These are phyloP conservation scores for Adansonia digitata DNA, from an alignment of 345 rosid genomes.

Conservation along the genomic window DNA sequence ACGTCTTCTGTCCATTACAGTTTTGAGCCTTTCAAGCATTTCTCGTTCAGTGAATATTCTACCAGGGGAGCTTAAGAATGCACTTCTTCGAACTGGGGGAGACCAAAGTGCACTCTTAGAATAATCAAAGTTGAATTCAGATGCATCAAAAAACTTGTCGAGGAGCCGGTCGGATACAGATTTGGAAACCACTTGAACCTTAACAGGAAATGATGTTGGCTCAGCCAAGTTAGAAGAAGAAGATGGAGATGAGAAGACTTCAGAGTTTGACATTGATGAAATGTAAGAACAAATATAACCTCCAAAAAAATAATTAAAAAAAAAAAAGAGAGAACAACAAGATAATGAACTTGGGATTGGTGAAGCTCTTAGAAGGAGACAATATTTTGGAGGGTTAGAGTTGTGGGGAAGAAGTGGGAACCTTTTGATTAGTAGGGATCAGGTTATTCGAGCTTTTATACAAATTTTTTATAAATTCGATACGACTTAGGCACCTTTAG, in stretches of 20 bases:
- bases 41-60: slow-evolving; percentile 51
- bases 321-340: background rate
- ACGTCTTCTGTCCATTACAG: slow-evolving; percentile 22
- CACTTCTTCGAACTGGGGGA: slow-evolving; percentile 56
- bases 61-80: slow-evolving; percentile 52
- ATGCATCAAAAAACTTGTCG: slow-evolving; percentile 51
- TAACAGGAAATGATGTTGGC: slow-evolving; percentile 17
- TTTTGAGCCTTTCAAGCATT: slow-evolving; percentile 47
- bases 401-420: slow-evolving; percentile 13
- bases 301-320: too few species aligned
- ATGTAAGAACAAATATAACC: too few species aligned
- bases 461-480: too few species aligned
- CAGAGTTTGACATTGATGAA: slow-evolving; percentile 23
- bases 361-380: slow-evolving; percentile 5
- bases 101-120: slow-evolving; percentile 68
- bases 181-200: slow-evolving; percentile 50
- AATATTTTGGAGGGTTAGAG: background rate
- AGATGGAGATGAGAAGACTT: slow-evolving; percentile 32
- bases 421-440: too few species aligned
- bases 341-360: background rate
- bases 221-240: background rate
- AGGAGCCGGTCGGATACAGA: slow-evolving; percentile 60
- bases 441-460: too few species aligned
- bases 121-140: slow-evolving; percentile 57
- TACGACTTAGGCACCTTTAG: too few species aligned